A percentile compares a stretch with the other conserved stretches of the same genome.
phyloP scores from a whole-genome alignment of 345 rosid genomes.

The Euphorbia peplus region DNA sequence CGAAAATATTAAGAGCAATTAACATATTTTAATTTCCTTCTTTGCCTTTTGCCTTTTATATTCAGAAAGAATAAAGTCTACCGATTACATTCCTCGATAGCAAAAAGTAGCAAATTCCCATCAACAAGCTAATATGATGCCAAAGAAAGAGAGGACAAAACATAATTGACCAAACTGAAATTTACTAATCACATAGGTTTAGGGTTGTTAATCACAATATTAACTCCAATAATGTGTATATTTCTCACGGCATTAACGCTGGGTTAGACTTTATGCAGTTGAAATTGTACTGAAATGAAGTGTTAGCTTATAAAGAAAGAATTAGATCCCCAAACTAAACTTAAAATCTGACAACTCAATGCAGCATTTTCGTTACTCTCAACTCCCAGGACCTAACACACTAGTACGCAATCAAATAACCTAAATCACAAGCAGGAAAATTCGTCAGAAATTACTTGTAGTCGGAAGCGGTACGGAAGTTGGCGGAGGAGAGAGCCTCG shows the following conservation, averaged over 20 bases:
- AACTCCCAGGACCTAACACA: not conserved
- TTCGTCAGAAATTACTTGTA: constrained; percentile 60
- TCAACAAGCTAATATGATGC: not conserved
- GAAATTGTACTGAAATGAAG: not conserved
- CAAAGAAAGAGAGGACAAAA: too few species aligned
- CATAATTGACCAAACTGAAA: not conserved
- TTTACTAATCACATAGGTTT: not conserved
- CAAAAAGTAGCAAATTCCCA: not conserved
- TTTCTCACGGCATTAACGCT: not conserved
- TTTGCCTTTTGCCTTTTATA: not conserved
- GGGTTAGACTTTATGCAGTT: not conserved
- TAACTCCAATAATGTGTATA: not conserved
- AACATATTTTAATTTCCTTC: not conserved
- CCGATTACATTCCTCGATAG: not conserved
- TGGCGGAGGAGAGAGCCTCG: constrained; percentile 74
- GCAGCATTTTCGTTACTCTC: not conserved
- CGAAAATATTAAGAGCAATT: not conserved
- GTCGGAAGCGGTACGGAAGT: constrained; percentile 75
- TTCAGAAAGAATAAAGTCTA: not conserved
- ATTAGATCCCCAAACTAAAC: not conserved
- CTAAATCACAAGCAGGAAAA: too few species aligned
- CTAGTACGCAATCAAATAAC: not conserved
- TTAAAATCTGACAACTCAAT: not conserved
- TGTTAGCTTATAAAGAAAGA: not conserved
- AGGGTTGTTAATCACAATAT: not conserved